Base-by-base conservation (phyloP, 495 filamentous ascomycete species). In the Talaromyces liani region DNA sequence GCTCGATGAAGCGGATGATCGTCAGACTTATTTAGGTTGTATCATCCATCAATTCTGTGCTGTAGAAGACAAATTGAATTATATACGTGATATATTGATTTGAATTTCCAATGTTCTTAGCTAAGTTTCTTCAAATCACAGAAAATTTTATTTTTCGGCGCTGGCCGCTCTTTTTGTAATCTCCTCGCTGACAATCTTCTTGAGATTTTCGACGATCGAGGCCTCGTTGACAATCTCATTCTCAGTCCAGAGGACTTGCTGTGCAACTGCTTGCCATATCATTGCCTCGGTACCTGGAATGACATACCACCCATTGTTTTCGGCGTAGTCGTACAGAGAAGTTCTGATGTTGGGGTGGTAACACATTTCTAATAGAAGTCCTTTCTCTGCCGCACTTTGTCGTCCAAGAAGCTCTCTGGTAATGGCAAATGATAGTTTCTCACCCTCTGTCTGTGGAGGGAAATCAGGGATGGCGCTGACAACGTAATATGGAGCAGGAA, bases 401-500 rank as follows among this genome's bases (percentile, higher is more conserved):
- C 36, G 33, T n/a, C 58, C 33, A 60, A 47, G 34, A n/a, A 60
- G 18, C 36, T 60, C 36, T 41, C 58, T 36, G 10, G 58, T 47
- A 47, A 60, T 47, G 8, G 58, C 36, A 27, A 14, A 27, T 9
- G 36, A 27, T 36, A 41, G 9, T 36, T 39, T 59, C 31, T 59
- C 57, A 22, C 57, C 57, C 4, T 33, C 31, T 14, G 58, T 60
- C 3, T 60, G 58, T 16, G 58, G 58, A 20, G 34, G 34, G 5
- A 60, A 41, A 24, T 60, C 58, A 39, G 58, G 58, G 20, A 60
- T 47, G 18, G 58, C 58, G 20, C 58, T 27, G 9, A 60, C 57
- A 24, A 59, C 57, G 16, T 60, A 60, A 45, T 60, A 41, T 41
- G 34, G 36, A 16, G 34, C 36, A 41, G 58, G 18, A 14, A 60